These are phyloP conservation scores for Pisolithus tinctorius DNA, from an alignment of 768 basidiomycete genomes.

Conservation along the genomic window DNA sequence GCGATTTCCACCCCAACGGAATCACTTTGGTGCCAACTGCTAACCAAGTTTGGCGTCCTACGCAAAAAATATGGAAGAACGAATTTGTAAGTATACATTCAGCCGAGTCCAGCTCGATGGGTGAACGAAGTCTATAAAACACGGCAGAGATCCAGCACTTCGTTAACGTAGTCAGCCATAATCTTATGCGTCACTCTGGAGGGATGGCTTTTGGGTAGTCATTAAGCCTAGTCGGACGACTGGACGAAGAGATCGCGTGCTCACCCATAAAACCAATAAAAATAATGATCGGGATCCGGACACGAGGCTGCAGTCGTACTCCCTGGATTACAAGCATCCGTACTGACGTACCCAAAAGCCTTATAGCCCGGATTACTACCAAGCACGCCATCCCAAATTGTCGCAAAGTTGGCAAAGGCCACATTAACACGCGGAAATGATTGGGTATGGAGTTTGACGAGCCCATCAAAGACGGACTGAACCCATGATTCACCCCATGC, in stretches of 20 bases:
- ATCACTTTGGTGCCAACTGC: too few species aligned
- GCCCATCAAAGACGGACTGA: conserved; percentile 38
- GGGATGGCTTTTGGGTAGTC: conserved; percentile 33
- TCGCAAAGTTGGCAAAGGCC: conserved; percentile 41
- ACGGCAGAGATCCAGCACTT: conserved; percentile 32
- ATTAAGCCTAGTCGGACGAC: background rate
- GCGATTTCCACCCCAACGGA: too few species aligned
- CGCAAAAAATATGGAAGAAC: too few species aligned
- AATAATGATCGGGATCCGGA: conserved; percentile 40
- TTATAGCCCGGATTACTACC: conserved; percentile 35
- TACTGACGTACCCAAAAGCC: conserved; percentile 44
- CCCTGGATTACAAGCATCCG: conserved; percentile 30
- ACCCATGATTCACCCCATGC: conserved; percentile 41
- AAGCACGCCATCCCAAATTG: conserved; percentile 46
- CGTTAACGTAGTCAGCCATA: conserved; percentile 46
- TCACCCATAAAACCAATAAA: conserved; percentile 48
- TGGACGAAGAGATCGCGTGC: conserved; percentile 5
- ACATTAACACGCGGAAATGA: conserved; percentile 27
- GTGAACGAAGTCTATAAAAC: conserved; percentile 1
- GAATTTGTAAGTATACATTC: too few species aligned
- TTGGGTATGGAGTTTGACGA: conserved; percentile 28
- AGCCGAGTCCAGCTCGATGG: too few species aligned
- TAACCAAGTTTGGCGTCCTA: too few species aligned
- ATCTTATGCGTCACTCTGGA: conserved; percentile 43
- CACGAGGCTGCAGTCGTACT: conserved; percentile 30